phyloP scores from a whole-genome alignment of 2,329 filamentous ascomycete species.

The Alternaria sp. region DNA sequence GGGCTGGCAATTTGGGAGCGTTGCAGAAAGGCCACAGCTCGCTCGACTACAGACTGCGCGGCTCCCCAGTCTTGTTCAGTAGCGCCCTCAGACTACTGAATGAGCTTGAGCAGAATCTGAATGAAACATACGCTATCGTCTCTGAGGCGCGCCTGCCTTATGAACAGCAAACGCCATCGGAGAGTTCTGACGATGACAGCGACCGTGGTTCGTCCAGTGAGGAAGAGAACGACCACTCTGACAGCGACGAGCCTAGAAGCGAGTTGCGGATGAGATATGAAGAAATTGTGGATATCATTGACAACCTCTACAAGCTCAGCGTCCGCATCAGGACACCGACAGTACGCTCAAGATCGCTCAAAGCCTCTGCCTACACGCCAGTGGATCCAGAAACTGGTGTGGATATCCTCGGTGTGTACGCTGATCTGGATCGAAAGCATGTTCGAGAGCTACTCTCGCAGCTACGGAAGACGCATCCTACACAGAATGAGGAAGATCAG shows the following conservation, averaged over 20 bases:
- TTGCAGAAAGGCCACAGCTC: slow-evolving; percentile 47
- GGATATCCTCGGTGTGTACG: slow-evolving; percentile 43
- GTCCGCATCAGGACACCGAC: slow-evolving; percentile 47
- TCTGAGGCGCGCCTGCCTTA: slow-evolving; percentile 42
- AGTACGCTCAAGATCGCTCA: slow-evolving; percentile 43
- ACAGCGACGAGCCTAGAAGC: slow-evolving; percentile 26
- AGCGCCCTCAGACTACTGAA: slow-evolving; percentile 44
- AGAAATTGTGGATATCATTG: slow-evolving; percentile 47
- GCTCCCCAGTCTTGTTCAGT: slow-evolving; percentile 41
- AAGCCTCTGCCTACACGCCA: slow-evolving; percentile 43
- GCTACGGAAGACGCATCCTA: slow-evolving; percentile 23
- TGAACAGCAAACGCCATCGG: slow-evolving; percentile 33
- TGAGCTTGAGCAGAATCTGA: slow-evolving; percentile 42
- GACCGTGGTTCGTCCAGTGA: slow-evolving; percentile 38
- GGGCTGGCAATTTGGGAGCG: slow-evolving; percentile 46
- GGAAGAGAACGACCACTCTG: slow-evolving; percentile 35
- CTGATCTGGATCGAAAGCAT: slow-evolving; percentile 37
- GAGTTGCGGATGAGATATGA: slow-evolving; percentile 46
- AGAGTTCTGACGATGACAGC: slow-evolving; percentile 26
- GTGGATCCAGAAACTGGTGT: slow-evolving; percentile 46
- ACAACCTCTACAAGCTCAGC: slow-evolving; percentile 48
- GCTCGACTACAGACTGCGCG: slow-evolving; percentile 47
- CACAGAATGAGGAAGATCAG: slow-evolving; percentile 14
- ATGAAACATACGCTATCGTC: slow-evolving; percentile 35
- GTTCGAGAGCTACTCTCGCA: slow-evolving; percentile 37